A percentile compares a stretch with the other conserved stretches of the same genome.
These are phyloP conservation scores for Pichia manshurica DNA, from an alignment of 805 yeast genomes.

Conservation along the genomic window DNA sequence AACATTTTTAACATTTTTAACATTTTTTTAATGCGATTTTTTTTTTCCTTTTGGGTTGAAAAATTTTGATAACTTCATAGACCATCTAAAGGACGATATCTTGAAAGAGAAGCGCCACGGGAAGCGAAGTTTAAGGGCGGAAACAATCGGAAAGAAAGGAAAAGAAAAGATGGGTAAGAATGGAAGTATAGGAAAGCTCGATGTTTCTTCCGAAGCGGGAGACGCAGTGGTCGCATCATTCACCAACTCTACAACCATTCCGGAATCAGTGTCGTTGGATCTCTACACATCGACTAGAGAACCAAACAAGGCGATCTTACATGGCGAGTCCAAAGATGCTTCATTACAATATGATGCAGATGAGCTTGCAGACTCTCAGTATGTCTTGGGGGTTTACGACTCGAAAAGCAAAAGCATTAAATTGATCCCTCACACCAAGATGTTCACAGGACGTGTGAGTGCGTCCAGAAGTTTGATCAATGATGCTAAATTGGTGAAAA, in stretches of 20 bases:
- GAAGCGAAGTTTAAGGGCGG: too few relatives aligned
- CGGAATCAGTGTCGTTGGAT: conserved; percentile 54
- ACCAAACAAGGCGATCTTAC: conserved; percentile 43
- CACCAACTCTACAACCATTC: conserved; percentile 68
- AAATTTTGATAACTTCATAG: not conserved
- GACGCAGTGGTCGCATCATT: conserved; percentile 51
- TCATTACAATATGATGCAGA: conserved; percentile 69
- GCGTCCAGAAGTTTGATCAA: conserved; percentile 26
- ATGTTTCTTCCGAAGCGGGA: conserved; percentile 3
- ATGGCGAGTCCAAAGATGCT: conserved; percentile 60
- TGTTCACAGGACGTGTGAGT: conserved; percentile 28
- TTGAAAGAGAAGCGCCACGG: not conserved
- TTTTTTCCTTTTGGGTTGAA: not conserved
- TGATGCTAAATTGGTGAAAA: conserved; percentile 13
- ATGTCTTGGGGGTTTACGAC: conserved; percentile 75
- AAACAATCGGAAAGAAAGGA: too few relatives aligned
- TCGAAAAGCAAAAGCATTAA: conserved; percentile 54
- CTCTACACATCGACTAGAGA: conserved; percentile 43
- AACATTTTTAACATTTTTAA: too few relatives aligned
- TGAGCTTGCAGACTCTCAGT: conserved; percentile 40
- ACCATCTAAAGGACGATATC: too few relatives aligned
- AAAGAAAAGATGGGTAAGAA: conserved; percentile 1
- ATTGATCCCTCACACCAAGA: conserved; percentile 33
- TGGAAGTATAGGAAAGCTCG: not conserved
- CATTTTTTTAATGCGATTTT: too few relatives aligned